These are phyloP conservation scores for Ustilago hordei DNA, from an alignment of 1,284 basidiomycete genomes.

Conservation along the genomic window DNA sequence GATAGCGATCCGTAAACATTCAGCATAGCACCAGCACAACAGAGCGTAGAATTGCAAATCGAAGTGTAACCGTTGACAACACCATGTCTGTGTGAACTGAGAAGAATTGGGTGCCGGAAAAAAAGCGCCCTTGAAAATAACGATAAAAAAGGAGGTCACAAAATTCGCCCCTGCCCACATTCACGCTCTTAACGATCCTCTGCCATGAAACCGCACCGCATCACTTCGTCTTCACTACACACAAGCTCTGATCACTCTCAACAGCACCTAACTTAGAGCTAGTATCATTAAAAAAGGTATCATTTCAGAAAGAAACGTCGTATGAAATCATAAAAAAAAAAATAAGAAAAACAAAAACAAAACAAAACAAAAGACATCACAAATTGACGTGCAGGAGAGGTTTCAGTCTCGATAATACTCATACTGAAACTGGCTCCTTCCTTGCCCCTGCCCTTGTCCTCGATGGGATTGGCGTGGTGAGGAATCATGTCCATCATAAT, in stretches of 20 bases:
- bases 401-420: conserved; percentile 26
- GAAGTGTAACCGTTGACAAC: too few species aligned
- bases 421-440: conserved; percentile 20
- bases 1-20: conserved; percentile 15
- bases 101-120: neutral
- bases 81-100: too few species aligned
- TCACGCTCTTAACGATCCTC: neutral
- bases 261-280: too few species aligned
- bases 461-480: neutral
- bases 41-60: neutral
- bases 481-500: neutral
- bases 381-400: neutral
- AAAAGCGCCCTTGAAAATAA: neutral
- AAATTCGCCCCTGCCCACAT: neutral
- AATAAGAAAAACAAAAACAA: too few species aligned
- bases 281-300: neutral
- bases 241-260: too few species aligned
- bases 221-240: too few species aligned
- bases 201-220: too few species aligned
- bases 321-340: neutral
- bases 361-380: too few species aligned
- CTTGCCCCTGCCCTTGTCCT: neutral
- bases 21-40: neutral
- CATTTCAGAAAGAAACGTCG: neutral
- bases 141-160: neutral